Percentiles rank a stretch among this genome's conserved stretches.
Evolutionary conservation across 2,329 filamentous ascomycete genomes (phyloP).

Genomic region (Aspergillus piperis): DNA sequence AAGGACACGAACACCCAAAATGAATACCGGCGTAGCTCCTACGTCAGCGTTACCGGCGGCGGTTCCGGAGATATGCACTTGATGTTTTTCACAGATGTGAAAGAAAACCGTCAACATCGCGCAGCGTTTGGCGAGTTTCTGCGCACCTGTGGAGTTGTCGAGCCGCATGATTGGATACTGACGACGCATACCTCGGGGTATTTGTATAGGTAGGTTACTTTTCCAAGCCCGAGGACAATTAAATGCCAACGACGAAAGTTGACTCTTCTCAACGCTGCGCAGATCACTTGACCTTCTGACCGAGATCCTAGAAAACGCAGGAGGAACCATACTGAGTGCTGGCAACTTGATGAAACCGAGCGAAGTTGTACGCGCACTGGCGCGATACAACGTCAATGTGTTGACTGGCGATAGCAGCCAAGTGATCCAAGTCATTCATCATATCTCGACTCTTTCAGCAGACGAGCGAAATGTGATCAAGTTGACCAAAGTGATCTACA

Average conservation of each 20-base stretch:
- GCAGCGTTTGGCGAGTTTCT: conserved; percentile 38
- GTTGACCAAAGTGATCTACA: conserved; percentile 49
- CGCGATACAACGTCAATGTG: conserved; percentile 40
- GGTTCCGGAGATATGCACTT: conserved; percentile 36
- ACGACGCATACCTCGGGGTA: conserved; percentile 39
- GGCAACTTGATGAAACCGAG: conserved; percentile 32
- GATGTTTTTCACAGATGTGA: conserved; percentile 44
- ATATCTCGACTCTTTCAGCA: conserved; percentile 35
- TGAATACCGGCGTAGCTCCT: conserved; percentile 41
- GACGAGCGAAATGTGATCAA: conserved; percentile 24
- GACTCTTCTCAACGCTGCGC: no score
- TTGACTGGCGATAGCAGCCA: conserved; percentile 45
- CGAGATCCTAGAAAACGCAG: conserved; percentile 47
- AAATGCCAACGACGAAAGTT: no score
- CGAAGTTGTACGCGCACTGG: conserved; percentile 30
- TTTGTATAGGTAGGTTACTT: conserved; percentile 41
- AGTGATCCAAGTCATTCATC: conserved; percentile 39
- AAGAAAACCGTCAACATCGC: conserved; percentile 48
- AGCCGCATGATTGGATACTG: conserved; percentile 43
- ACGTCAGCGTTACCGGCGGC: conserved; percentile 47
- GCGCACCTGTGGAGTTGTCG: conserved; percentile 30
- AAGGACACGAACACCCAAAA: conserved; percentile 38
- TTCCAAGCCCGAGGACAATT: no score
- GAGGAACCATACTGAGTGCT: conserved; percentile 42
- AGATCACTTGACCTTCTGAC: conserved; percentile 45